These are phyloP conservation scores for Scutellaria baicalensis DNA, from an alignment of 257 asterid species.

Conservation along the genomic window DNA sequence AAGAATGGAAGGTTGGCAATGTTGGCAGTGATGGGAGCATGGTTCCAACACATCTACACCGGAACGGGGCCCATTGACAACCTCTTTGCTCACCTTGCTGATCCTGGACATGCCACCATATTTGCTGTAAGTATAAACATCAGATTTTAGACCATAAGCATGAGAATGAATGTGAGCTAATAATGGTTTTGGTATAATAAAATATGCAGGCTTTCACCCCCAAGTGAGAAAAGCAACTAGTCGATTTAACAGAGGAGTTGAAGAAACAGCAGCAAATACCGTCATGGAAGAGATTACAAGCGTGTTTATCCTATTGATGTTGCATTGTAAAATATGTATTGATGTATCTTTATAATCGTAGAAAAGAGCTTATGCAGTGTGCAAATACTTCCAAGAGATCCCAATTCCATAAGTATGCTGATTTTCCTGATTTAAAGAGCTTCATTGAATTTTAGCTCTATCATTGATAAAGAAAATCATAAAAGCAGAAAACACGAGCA, in stretches of 20 bases:
- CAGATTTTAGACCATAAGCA: background rate
- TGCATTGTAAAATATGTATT: constrained; percentile 30
- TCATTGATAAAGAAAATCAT: background rate
- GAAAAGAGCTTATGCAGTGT: constrained; percentile 56
- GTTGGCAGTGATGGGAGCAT: constrained; percentile 98
- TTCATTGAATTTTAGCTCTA: background rate
- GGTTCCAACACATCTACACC: constrained; percentile 98
- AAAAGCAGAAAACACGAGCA: background rate
- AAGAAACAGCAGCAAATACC: constrained; percentile 27
- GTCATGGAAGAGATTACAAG: background rate
- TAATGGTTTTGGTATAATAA: background rate
- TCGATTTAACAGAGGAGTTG: constrained; percentile 6
- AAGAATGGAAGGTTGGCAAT: constrained; percentile 93
- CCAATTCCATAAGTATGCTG: constrained; percentile 5
- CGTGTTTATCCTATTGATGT: constrained; percentile 33
- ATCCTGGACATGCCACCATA: constrained; percentile 91
- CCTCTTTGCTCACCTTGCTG: constrained; percentile 96
- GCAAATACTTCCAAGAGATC: constrained; percentile 39
- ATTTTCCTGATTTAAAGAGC: background rate
- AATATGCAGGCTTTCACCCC: constrained; percentile 73
- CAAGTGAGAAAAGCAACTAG: constrained; percentile 41
- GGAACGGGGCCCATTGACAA: constrained; percentile 96
- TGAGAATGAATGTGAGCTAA: background rate
- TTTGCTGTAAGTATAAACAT: constrained; percentile 69
- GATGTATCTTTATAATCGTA: constrained; percentile 31